Evolutionary conservation across 1,284 basidiomycete species (phyloP).

Genomic region (Microbotryomycetes sp.): DNA sequence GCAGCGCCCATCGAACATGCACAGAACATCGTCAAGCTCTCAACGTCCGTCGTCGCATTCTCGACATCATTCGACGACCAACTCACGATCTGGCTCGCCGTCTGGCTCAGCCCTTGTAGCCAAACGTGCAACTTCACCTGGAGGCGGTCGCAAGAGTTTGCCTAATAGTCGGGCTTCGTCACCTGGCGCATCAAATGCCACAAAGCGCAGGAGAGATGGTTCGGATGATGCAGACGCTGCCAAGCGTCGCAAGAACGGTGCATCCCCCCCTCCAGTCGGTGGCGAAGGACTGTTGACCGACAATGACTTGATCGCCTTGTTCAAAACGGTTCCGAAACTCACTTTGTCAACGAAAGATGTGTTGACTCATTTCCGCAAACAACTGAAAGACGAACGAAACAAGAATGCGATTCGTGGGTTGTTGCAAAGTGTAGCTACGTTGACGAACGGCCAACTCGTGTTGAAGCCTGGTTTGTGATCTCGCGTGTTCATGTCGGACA

Average conservation of each 20-base stretch:
- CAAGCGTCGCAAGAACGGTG: slow-evolving; percentile 27
- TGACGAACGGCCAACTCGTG: slow-evolving; percentile 59
- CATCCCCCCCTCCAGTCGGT: background rate
- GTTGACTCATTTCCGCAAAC: slow-evolving; percentile 66
- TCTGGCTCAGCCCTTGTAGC: slow-evolving; percentile 65
- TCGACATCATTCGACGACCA: slow-evolving; percentile 14
- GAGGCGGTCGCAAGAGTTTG: slow-evolving; percentile 3
- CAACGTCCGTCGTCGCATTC: slow-evolving; percentile 6
- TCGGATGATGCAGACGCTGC: slow-evolving; percentile 43
- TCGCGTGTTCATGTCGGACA: too few relatives aligned
- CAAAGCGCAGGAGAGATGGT: slow-evolving; percentile 20
- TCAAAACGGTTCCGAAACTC: slow-evolving; percentile 57
- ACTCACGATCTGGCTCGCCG: slow-evolving; percentile 46
- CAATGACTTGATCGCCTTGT: slow-evolving; percentile 62
- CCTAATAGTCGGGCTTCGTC: slow-evolving; percentile 11
- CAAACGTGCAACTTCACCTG: slow-evolving; percentile 68
- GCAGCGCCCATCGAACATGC: background rate
- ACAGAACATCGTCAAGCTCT: background rate
- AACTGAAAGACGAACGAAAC: slow-evolving; percentile 58
- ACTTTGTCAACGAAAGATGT: slow-evolving; percentile 49
- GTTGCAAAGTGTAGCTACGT: slow-evolving; percentile 63
- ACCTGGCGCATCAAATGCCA: slow-evolving; percentile 1
- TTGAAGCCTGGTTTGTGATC: slow-evolving; percentile 26
- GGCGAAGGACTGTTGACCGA: slow-evolving; percentile 51
- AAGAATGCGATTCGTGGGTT: slow-evolving; percentile 65